phyloP scores from a whole-genome alignment of 768 basidiomycete genomes.

The Leucocoprinus leucothites region DNA sequence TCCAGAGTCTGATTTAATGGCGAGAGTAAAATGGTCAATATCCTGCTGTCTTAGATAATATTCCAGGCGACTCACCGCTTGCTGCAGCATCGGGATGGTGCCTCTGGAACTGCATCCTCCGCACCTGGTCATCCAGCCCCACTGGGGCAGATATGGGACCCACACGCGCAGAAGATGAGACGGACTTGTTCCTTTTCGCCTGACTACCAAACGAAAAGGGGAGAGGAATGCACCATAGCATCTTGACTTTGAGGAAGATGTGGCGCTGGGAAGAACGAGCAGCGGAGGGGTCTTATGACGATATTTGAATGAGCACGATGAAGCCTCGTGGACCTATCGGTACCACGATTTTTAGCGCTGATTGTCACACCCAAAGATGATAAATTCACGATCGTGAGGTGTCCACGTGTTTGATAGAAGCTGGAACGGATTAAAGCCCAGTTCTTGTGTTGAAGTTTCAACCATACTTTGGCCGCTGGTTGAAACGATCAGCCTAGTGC shows the following conservation, averaged over 20 bases:
- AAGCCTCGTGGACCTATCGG: slow-evolving; percentile 30
- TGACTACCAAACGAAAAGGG: not conserved
- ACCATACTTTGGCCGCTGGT: not conserved
- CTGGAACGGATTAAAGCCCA: not conserved
- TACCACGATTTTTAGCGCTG: not conserved
- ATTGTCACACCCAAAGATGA: slow-evolving; percentile 4
- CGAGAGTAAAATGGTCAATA: not conserved
- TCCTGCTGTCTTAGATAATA: not conserved
- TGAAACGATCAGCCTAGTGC: not conserved
- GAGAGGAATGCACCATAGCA: slow-evolving; percentile 29
- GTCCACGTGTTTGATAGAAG: slow-evolving; percentile 8
- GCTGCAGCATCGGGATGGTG: slow-evolving; percentile 13
- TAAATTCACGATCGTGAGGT: slow-evolving; percentile 2
- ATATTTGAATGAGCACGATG: slow-evolving; percentile 30
- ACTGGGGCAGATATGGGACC: slow-evolving; percentile 10
- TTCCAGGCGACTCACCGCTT: slow-evolving; percentile 12
- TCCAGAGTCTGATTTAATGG: slow-evolving; percentile 26
- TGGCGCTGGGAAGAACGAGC: slow-evolving; percentile 3
- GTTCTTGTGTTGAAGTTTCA: slow-evolving; percentile 7
- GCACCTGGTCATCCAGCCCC: slow-evolving; percentile 1
- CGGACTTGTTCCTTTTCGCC: slow-evolving; percentile 3
- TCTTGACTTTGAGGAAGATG: slow-evolving; percentile 20
- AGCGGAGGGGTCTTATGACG: slow-evolving; percentile 3
- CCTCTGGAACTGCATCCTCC: slow-evolving; percentile 13
- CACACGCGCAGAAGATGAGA: slow-evolving; percentile 14